Percentiles rank a stretch among this genome's conserved stretches.
Conservation (phyloP, 306 rosid genomes). For the Benincasa hispida region DNA sequence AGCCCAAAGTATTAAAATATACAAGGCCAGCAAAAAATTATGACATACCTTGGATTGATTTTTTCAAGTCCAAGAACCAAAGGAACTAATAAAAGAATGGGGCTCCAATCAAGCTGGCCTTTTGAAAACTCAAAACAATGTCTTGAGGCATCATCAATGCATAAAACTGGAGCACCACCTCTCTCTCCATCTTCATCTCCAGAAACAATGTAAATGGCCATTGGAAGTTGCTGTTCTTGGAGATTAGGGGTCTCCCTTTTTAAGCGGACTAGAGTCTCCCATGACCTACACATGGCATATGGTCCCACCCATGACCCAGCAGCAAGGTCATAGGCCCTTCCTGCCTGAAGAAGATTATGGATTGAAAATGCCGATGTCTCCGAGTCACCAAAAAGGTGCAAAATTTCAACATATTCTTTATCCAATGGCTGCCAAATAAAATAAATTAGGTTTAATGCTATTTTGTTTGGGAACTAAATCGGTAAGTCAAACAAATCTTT, state of each 20-base stretch:
- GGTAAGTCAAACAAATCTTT: background rate
- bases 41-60: conserved; percentile 68
- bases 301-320: conserved; percentile 99
- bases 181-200: conserved; percentile 99
- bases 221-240: conserved; percentile 61
- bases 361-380: conserved; percentile 59
- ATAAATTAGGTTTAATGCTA: background rate
- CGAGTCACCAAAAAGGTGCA: conserved; percentile 78
- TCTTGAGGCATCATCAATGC: conserved; percentile 68
- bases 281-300: conserved; percentile 95
- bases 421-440: conserved; percentile 46
- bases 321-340: conserved; percentile 72
- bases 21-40: conserved; percentile 7
- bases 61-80: conserved; percentile 98
- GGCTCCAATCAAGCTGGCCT: conserved; percentile 57
- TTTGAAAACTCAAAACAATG: conserved; percentile 55
- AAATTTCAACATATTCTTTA: conserved; percentile 45
- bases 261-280: conserved; percentile 69
- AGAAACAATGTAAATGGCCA: conserved; percentile 87
- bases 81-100: conserved; percentile 88
- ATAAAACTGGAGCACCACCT: conserved; percentile 95
- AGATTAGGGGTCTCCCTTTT: conserved; percentile 29
- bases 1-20: background rate
- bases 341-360: conserved; percentile 85
- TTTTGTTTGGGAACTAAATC: background rate